These are phyloP conservation scores for Chrysoporthe deuterocubensis DNA, from an alignment of 2,329 filamentous ascomycete species.

Conservation along the genomic window DNA sequence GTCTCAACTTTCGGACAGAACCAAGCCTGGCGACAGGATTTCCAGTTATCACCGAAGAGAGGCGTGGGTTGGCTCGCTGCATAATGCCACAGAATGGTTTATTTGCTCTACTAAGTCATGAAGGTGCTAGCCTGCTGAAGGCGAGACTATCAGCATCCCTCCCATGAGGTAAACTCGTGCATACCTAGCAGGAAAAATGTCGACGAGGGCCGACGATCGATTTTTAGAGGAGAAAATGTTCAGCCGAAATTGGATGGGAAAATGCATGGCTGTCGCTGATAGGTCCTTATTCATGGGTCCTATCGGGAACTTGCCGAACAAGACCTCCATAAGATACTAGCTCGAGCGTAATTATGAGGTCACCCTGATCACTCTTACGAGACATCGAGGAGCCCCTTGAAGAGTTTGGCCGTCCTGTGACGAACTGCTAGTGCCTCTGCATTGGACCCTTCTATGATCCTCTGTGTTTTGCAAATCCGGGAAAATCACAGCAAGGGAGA, in stretches of 20 bases:
- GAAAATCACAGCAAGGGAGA: slow-evolving; percentile 17
- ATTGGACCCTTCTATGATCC: slow-evolving; percentile 12
- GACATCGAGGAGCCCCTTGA: not conserved
- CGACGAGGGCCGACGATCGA: not conserved
- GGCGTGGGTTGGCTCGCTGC: not conserved
- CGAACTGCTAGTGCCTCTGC: not conserved
- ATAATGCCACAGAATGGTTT: too few species aligned
- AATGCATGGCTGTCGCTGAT: not conserved
- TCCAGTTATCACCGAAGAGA: not conserved
- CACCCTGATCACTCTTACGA: not conserved
- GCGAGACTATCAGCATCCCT: not conserved
- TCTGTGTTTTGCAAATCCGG: slow-evolving; percentile 21
- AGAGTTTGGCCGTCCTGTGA: too few species aligned
- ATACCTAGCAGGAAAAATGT: not conserved
- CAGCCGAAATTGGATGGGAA: not conserved
- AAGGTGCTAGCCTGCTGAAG: too few species aligned
- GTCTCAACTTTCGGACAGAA: slow-evolving; percentile 17
- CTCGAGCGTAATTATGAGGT: not conserved
- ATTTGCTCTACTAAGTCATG: not conserved
- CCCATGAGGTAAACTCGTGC: not conserved
- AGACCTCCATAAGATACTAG: not conserved
- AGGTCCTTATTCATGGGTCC: not conserved
- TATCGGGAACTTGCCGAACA: not conserved
- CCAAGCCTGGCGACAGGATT: not conserved
- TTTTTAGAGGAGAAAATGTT: not conserved